These are phyloP conservation scores for Jasminum sambac DNA, from an alignment of 257 asterid genomes.

Conservation along the genomic window DNA sequence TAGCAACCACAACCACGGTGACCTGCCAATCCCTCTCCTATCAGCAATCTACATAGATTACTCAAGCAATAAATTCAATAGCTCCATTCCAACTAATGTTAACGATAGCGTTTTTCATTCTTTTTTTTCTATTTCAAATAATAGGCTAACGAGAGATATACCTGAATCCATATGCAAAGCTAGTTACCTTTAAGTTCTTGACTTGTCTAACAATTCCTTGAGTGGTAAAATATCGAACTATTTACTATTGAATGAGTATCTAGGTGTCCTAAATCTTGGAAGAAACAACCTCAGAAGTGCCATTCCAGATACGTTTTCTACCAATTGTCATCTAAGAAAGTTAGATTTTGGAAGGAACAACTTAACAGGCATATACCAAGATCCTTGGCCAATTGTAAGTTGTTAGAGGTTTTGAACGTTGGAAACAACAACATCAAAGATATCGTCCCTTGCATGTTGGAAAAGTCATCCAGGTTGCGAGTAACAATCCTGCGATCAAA, in stretches of 20 bases:
- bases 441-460: conserved; percentile 37
- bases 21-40: conserved; percentile 36
- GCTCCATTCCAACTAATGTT: conserved; percentile 31
- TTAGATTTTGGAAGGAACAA: conserved; percentile 43
- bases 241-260: conserved; percentile 10
- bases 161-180: conserved; percentile 45
- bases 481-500: conserved; percentile 17
- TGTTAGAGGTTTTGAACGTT: conserved; percentile 36
- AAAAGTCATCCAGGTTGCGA: conserved; percentile 6
- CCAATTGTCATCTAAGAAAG: conserved; percentile 32
- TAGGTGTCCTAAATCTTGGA: conserved; percentile 43
- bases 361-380: conserved; percentile 38
- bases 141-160: conserved; percentile 32
- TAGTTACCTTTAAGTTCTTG: conserved; percentile 42
- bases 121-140: conserved; percentile 46
- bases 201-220: conserved; percentile 38
- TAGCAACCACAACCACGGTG: conserved; percentile 12
- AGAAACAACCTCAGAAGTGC: conserved; percentile 32
- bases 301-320: conserved; percentile 34
- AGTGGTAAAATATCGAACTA: conserved; percentile 48
- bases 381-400: conserved; percentile 40
- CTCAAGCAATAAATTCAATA: conserved; percentile 37
- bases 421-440: conserved; percentile 45
- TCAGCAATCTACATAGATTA: conserved; percentile 41
- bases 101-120: neutral